These are phyloP conservation scores for Ophiostoma himal-ulmi DNA, from an alignment of 2,329 filamentous ascomycete species.

Conservation along the genomic window DNA sequence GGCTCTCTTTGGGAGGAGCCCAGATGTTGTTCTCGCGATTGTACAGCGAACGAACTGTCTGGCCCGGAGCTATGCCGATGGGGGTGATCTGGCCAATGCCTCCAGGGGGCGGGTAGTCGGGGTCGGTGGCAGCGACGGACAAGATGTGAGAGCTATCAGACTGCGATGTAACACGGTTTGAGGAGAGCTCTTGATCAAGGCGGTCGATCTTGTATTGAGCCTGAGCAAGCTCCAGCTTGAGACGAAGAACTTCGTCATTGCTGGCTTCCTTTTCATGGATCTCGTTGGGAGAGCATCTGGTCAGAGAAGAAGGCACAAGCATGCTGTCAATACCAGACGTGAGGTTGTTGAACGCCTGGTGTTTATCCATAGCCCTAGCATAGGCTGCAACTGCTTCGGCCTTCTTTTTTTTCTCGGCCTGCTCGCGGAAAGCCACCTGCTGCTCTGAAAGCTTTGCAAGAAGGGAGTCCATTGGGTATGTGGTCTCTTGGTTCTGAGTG, in stretches of 20 bases:
- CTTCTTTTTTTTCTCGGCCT: constrained; percentile 49
- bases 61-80: constrained; percentile 25
- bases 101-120: constrained; percentile 27
- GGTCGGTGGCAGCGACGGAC: constrained; percentile 40
- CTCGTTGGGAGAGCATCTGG: constrained; percentile 49
- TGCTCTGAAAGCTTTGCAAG: constrained; percentile 70
- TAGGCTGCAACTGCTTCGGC: constrained; percentile 36
- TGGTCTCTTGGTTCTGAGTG: constrained; percentile 30
- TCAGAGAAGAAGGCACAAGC: constrained; percentile 40
- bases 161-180: constrained; percentile 52
- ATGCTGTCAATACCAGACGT: constrained; percentile 47
- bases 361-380: constrained; percentile 40
- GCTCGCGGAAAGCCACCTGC: constrained; percentile 53
- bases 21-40: constrained; percentile 45
- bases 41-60: constrained; percentile 36
- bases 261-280: constrained; percentile 38
- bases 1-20: constrained; percentile 49
- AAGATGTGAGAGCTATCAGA: constrained; percentile 52
- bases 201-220: constrained; percentile 65
- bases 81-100: constrained; percentile 18
- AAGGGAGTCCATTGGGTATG: constrained; percentile 63
- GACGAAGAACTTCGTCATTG: constrained; percentile 56
- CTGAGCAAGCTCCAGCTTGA: constrained; percentile 65
- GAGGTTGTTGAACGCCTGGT: constrained; percentile 48
- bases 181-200: constrained; percentile 63